Evolutionary conservation across 1,284 basidiomycete genomes (phyloP).

Genomic region (Ustilago tritici): DNA sequence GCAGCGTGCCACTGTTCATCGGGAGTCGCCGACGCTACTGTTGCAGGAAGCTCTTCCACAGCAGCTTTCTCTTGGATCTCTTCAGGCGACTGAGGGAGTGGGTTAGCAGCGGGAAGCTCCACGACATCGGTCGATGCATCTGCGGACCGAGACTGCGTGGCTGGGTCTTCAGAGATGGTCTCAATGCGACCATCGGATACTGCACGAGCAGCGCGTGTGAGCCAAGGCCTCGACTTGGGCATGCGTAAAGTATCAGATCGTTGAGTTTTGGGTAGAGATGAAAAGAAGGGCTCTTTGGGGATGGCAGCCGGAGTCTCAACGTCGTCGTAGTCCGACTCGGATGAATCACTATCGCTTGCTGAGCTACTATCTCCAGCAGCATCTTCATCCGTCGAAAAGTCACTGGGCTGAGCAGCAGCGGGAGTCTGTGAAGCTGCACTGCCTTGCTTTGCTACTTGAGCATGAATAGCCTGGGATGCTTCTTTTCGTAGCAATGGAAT

Average conservation of each 20-base stretch:
- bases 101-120: conserved; percentile 14
- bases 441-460: conserved; percentile 27
- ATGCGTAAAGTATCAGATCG: conserved; percentile 32
- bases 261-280: conserved; percentile 10
- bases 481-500: conserved; percentile 53
- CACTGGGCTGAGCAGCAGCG: background rate
- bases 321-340: conserved; percentile 49
- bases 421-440: background rate
- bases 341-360: conserved; percentile 35
- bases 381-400: conserved; percentile 12
- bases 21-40: conserved; percentile 10
- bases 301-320: conserved; percentile 54
- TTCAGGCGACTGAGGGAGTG: conserved; percentile 3
- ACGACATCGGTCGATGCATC: conserved; percentile 17
- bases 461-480: conserved; percentile 37
- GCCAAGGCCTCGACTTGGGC: conserved; percentile 45
- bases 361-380: conserved; percentile 21
- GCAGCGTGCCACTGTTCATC: conserved; percentile 60
- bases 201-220: conserved; percentile 36
- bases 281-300: conserved; percentile 43
- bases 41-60: background rate
- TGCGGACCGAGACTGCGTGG: conserved; percentile 13
- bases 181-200: conserved; percentile 43
- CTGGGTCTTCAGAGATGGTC: conserved; percentile 30
- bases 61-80: background rate